These are phyloP conservation scores for Globisporangium mamillatum DNA, from an alignment of 352 stramenopile species.

Conservation along the genomic window DNA sequence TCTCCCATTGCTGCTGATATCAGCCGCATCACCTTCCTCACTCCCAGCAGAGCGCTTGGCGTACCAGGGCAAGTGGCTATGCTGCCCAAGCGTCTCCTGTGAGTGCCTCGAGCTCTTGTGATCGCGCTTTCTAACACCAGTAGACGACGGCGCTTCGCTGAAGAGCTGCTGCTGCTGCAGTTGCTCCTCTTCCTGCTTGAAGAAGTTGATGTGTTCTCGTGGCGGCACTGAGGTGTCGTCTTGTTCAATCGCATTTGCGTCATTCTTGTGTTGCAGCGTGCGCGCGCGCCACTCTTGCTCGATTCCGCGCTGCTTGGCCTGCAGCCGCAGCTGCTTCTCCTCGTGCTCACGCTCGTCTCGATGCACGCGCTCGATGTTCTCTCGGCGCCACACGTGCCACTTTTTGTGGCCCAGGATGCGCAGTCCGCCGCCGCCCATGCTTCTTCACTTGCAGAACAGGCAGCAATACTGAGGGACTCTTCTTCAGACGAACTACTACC, in stretches of 20 bases:
- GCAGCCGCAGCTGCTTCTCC: conserved; percentile 34
- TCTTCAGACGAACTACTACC: too few relatives aligned
- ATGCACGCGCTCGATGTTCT: conserved; percentile 79
- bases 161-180: neutral
- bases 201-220: conserved; percentile 40
- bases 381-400: conserved; percentile 83
- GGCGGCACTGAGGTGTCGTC: neutral
- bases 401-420: conserved; percentile 75
- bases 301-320: conserved; percentile 22
- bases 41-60: conserved; percentile 13
- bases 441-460: neutral
- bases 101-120: conserved; percentile 1
- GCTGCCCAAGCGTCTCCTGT: conserved; percentile 30
- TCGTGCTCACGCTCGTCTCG: conserved; percentile 53
- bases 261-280: conserved; percentile 17
- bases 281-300: conserved; percentile 43
- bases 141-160: neutral
- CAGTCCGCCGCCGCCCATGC: conserved; percentile 63
- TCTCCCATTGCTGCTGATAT: neutral
- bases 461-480: too few relatives aligned
- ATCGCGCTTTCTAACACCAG: neutral
- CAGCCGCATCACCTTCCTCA: conserved; percentile 9
- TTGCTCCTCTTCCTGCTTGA: conserved; percentile 28
- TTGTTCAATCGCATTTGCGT: neutral
- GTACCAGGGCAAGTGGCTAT: conserved; percentile 44